Percentiles rank a stretch among this genome's conserved stretches.
These are phyloP conservation scores for Diphasiastrum complanatum DNA, from an alignment of 83 land plant genomes.

Conservation along the genomic window DNA sequence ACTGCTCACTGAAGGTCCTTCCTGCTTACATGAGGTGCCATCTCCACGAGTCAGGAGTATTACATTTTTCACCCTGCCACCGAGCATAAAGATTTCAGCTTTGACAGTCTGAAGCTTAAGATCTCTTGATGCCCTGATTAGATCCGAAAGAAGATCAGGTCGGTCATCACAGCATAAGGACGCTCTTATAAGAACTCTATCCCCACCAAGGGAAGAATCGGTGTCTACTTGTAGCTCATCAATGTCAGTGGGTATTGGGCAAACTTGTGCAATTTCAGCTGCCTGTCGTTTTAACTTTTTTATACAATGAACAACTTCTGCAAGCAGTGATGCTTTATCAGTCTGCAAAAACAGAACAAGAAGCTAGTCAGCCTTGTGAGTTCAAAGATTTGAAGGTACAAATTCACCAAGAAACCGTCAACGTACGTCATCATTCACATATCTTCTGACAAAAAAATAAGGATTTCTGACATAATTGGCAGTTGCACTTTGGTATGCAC, in stretches of 20 bases:
- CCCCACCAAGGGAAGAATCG: slow-evolving; percentile 9
- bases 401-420: neutral
- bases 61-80: slow-evolving; percentile 52
- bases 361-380: neutral
- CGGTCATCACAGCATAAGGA: slow-evolving; percentile 68
- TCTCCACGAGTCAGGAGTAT: slow-evolving; percentile 31
- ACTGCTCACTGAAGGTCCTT: slow-evolving; percentile 14
- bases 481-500: too few species aligned
- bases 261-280: slow-evolving; percentile 17
- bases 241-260: slow-evolving; percentile 21
- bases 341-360: slow-evolving; percentile 13
- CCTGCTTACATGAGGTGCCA: neutral
- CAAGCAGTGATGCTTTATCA: slow-evolving; percentile 32
- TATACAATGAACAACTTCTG: slow-evolving; percentile 23
- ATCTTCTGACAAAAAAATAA: too few species aligned
- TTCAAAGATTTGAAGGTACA: neutral
- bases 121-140: slow-evolving; percentile 39
- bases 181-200: slow-evolving; percentile 29
- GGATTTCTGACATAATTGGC: too few species aligned
- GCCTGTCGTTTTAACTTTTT: slow-evolving; percentile 24
- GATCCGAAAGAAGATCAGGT: slow-evolving; percentile 57
- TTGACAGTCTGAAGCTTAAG: slow-evolving; percentile 43
- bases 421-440: too few species aligned
- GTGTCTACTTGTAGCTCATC: slow-evolving; percentile 26
- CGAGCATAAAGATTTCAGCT: slow-evolving; percentile 67